These are phyloP conservation scores for Erodium texanum DNA, from an alignment of 441 rosid species.

Conservation along the genomic window DNA sequence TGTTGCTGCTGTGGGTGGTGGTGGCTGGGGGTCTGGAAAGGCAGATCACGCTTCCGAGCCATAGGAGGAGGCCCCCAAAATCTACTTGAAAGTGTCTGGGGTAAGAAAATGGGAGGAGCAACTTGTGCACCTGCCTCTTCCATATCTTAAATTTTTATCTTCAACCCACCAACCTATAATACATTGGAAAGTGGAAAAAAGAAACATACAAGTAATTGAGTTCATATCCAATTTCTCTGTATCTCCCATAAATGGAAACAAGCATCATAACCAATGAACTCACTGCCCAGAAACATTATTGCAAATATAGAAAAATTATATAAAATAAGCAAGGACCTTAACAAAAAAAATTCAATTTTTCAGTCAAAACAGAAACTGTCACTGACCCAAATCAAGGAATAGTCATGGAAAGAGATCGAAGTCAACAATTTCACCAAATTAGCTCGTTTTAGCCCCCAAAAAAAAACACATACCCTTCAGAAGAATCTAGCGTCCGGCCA, in stretches of 20 bases:
- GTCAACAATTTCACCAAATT: background rate
- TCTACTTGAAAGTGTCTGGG: conserved; percentile 35
- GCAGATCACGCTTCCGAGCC: conserved; percentile 59
- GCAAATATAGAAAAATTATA: background rate
- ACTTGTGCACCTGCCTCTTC: conserved; percentile 71
- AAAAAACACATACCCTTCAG: background rate
- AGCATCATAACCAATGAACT: background rate
- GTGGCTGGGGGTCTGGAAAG: conserved; percentile 31
- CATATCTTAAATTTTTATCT: conserved; percentile 30
- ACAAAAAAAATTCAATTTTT: background rate
- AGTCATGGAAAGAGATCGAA: background rate
- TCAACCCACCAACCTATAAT: background rate
- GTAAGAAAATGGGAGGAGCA: conserved; percentile 53
- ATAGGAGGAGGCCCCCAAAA: conserved; percentile 33
- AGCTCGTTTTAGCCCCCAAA: background rate
- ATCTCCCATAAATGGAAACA: background rate
- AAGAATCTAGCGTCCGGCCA: conserved; percentile 1
- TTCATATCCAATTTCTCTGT: background rate
- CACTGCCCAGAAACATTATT: background rate
- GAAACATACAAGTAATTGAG: background rate
- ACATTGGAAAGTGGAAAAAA: background rate
- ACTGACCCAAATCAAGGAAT: background rate
- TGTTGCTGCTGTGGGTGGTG: conserved; percentile 28
- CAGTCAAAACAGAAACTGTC: background rate
- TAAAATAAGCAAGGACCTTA: background rate